Base-by-base conservation (phyloP, 768 basidiomycete species). In the Fomitopsis serialis region DNA sequence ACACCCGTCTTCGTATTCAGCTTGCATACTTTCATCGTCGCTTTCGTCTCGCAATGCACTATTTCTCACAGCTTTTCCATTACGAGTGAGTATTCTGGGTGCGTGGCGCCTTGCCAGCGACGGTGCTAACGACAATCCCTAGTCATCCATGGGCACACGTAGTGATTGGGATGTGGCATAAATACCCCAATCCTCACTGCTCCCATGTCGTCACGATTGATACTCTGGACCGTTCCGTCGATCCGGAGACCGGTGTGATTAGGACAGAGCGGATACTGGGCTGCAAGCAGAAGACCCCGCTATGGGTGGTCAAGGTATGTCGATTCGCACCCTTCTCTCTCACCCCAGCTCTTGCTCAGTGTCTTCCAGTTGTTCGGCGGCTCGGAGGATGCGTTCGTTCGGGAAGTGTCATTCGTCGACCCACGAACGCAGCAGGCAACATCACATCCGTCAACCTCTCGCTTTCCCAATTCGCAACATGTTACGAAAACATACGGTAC, bases 161-260 rank as follows among this genome's bases (percentile, higher is more conserved):
- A 60, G 84, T 93, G 57, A 86, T 89, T 65, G 90, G 89, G 58
- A 89, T 96, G 79, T 94, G 92, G 88, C 85, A 87, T 60, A 97
- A 97, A 78, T 97, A 97, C 70, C 94, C 94, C 48, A 96, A 96
- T 68, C 87, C 92, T 50, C 89, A 89, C 63, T 92, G 91, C 71
- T 80, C 87, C 22, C 92, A 93, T 68, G 92, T 93, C 60, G 75
- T 92, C 60, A 89, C 87, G 58, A 80, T 93, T 65, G 91, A 93
- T 69, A 92, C 93, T 25, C 56, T 96, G 52, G 88, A 92, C 73
- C 85, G 94, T 58, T 79, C 85, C 12, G 78, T 96, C 12, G 85
- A 96, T 72, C 81, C 90, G 25, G 69, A 76, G 52, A 93, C 90
- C 10, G 95, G 95, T 29, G 80, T 96, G 59, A 87, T 97, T 64